Base-by-base conservation (phyloP, 345 rosid species). In the Lumnitzera racemosa region DNA sequence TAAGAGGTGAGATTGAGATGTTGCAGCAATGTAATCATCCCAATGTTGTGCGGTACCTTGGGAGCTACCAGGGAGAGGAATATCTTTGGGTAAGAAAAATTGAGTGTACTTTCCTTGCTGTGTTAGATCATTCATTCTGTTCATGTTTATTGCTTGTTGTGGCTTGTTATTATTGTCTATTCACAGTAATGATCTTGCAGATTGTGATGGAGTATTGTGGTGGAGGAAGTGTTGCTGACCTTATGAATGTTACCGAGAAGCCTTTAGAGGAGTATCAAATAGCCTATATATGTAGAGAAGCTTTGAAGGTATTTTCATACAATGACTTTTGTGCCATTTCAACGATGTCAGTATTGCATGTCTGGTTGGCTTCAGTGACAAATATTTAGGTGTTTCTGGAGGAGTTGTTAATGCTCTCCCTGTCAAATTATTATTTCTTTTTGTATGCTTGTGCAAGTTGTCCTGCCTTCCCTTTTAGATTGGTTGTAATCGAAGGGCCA, bases 121-220 rank as follows among this genome's bases (percentile, higher is more conserved):
- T 49, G 9, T 49, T 14, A 13, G 13, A 12, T 49, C 5, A 49
- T 49, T 27, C 31, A 27, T 9, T 36, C 43, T 29, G 46, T 27
- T 15, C 46, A 25, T 49, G 12, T 49, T 48, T 24, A 14, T 13
- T 2, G 5, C 24, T 47, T 5, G 25, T 24, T 23, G 14, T 23
- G 13, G 13, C 51, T 17, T 24, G 31, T 16, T 56, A 48, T 31
- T 15, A 12, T 29, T 47, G 3, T 17, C 13, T 47, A 49, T 49
- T 46, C 12, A 17, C 48, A 31, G 7, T 23, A 15, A 4, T 54
- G 29, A 15, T 13, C 14, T 61, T 55, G 80, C 99, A 94, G 99
- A 94, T 90, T 76, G 96, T 94, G 69, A 94, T 94, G 99, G 99
- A 94, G 80, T 94, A 94, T 57, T 94, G 99, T 70, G 97, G 99